Percentiles rank a stretch among this genome's conserved stretches.
phyloP scores from a whole-genome alignment of 345 rosid genomes.

The Lepidium africanum region DNA sequence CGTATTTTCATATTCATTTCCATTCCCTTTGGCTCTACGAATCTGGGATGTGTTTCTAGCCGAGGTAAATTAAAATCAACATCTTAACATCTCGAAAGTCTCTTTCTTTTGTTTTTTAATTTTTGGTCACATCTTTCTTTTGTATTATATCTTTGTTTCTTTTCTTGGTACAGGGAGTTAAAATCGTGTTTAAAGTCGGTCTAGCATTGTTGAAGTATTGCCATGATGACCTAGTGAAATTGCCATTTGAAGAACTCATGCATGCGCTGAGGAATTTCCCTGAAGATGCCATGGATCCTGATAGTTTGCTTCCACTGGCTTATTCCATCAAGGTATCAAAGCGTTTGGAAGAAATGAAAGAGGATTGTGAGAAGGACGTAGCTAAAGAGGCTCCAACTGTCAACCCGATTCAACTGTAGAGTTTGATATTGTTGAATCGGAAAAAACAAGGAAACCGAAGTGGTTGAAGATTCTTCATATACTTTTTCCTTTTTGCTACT shows the following conservation, averaged over 20 bases:
- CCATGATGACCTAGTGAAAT: constrained; percentile 88
- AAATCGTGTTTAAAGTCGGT: constrained; percentile 87
- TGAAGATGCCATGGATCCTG: constrained; percentile 91
- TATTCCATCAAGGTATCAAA: constrained; percentile 83
- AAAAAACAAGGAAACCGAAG: not conserved
- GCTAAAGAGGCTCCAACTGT: constrained; percentile 33
- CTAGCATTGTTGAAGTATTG: constrained; percentile 79
- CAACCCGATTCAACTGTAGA: constrained; percentile 18
- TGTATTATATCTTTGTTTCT: not conserved
- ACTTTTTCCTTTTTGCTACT: not conserved
- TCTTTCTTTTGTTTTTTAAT: not conserved
- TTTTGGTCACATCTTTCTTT: no score
- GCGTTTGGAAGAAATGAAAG: constrained; percentile 62
- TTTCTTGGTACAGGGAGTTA: constrained; percentile 61
- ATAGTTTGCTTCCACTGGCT: constrained; percentile 79
- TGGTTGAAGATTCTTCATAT: not conserved
- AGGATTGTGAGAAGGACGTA: constrained; percentile 41
- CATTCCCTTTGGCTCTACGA: constrained; percentile 86
- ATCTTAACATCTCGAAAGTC: not conserved
- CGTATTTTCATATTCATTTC: constrained; percentile 89
- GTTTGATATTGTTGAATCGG: not conserved
- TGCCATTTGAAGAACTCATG: constrained; percentile 91
- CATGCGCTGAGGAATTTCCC: constrained; percentile 88
- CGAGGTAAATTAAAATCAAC: constrained; percentile 48
- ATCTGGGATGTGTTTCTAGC: constrained; percentile 95